Evolutionary conservation across 805 yeast species (phyloP), one percentile per base, ranked within the genome.

Genomic region (Lipomyces japonicus): DNA sequence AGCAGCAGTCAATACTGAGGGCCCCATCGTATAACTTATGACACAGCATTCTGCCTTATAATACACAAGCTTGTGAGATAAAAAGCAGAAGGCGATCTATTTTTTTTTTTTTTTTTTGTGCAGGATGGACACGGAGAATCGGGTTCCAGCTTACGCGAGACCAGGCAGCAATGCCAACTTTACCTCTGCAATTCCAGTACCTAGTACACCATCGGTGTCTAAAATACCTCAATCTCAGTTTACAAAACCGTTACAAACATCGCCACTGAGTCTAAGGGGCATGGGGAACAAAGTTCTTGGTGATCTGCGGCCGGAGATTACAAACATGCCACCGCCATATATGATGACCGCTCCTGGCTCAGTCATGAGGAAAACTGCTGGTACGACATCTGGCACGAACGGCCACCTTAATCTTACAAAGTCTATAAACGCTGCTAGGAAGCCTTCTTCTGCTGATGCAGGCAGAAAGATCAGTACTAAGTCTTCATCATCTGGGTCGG

Each of bases 191-290:
- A 37, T 25, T 22, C 16, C 42, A n/a, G 42, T 39, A 12, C 34
- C 34, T 18, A 39, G 42, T 21, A 35, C 51, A 12, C 52, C 51
- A n/a, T 30, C 48, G 12, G 37, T 47, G 23, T 51, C 55, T 4
- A 51, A 51, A 18, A 51, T 51, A 25, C 55, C 55, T 3, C 54
- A 50, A 41, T 44, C 47, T 18, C 42, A 36, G 26, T 21, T 37
- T 19, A 35, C 39, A n/a, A 40, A 25, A 4, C 38, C 41, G 18
- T 31, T 28, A 12, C 48, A 37, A 7, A 14, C 21, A 4, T 50
- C 54, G 9, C 54, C 54, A 4, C 21, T 47, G 19, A 42, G 39
- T 35, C 40, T 22, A 4, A 18, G 32, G 10, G 38, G 31, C 3
- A 22, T 22, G 25, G 50, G 39, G 5, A 25, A 16, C 3, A 24